Evolutionary conservation across 805 yeast genomes (phyloP), one percentile per base, ranked within the genome.

Genomic region (Candida broadrunensis): DNA sequence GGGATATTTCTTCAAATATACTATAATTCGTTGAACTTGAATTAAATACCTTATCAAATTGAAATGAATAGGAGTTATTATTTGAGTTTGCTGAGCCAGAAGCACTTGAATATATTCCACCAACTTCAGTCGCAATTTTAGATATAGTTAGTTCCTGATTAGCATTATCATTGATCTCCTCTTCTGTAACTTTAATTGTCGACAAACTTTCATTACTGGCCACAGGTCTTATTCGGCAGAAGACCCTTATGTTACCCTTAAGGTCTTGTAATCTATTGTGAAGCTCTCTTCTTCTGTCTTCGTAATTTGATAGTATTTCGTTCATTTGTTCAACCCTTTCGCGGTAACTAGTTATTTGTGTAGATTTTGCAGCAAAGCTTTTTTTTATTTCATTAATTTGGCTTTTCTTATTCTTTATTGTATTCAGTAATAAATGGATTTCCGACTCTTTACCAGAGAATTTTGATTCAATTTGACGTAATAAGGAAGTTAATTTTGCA

Each of bases 161-260:
- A 15, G 68, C 61, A 7, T 57, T 62, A 5, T 56, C 70, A 47
- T 62, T 62, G 32, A 61, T 45, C 13, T 58, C 63, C 23, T 53
- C 61, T 23, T 46, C 55, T 3, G 50, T 51, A n/a, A 52, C 42
- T 9, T 50, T 48, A 6, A 60, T 46, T 3, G 32, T 12, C 2
- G 57, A 46, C 14, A 46, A 31, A 3, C 42, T 18, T 13, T 46
- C 53, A 8, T 41, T 43, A 3, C 13, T 18, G 11, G 6, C 20
- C 3, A 48, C 32, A 8, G 97, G 97, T 40, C 95, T 72, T 4
- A 91, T 72, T 29, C 99, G 72, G 56, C 97, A 91, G 52, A 83
- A 88, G 0, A 91, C 97, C 35, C 98, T 66, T 25, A 93, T 89
- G 52, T 88, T 93, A 1, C 99, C 98, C 60, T 89, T 86, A 29